Percentiles rank a stretch among this genome's conserved stretches.
Evolutionary conservation across 805 yeast species (phyloP).

Genomic region (Starmera quercuum): DNA sequence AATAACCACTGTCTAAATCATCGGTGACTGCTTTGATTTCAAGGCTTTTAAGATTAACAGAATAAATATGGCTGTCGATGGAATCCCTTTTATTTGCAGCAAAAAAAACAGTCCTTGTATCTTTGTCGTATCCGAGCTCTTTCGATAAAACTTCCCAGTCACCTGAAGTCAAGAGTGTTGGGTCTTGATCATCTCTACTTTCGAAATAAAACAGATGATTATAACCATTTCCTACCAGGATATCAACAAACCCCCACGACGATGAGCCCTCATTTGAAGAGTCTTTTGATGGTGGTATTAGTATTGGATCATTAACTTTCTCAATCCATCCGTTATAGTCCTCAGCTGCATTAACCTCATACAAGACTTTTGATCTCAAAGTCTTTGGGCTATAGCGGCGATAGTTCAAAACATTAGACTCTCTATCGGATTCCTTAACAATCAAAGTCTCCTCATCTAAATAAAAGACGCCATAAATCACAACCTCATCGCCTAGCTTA

Average conservation of each 20-base stretch:
- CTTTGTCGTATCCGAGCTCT: conserved; percentile 49
- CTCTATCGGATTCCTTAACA: conserved; percentile 57
- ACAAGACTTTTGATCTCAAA: conserved; percentile 28
- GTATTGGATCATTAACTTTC: conserved; percentile 50
- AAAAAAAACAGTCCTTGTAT: conserved; percentile 43
- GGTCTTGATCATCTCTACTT: conserved; percentile 48
- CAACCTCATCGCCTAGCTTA: conserved; percentile 32
- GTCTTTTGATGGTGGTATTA: conserved; percentile 41
- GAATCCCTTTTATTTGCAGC: conserved; percentile 65
- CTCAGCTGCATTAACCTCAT: conserved; percentile 35
- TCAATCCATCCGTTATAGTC: conserved; percentile 70
- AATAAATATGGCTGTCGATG: conserved; percentile 69
- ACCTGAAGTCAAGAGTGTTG: conserved; percentile 61
- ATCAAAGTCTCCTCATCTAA: conserved; percentile 42
- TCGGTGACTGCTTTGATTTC: conserved; percentile 38
- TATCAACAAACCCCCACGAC: conserved; percentile 73
- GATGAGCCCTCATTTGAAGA: conserved; percentile 7
- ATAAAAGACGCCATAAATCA: conserved; percentile 66
- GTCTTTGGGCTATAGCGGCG: conserved; percentile 32
- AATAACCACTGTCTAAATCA: conserved; percentile 50
- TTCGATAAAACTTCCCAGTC: conserved; percentile 82
- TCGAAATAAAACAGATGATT: conserved; percentile 78
- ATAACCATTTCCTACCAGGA: conserved; percentile 54
- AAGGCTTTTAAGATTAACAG: conserved; percentile 39
- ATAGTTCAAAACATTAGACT: conserved; percentile 53